Percentiles rank a stretch among this genome's conserved stretches.
phyloP scores from a whole-genome alignment of 805 yeast species.

The Saturnispora bothae region DNA sequence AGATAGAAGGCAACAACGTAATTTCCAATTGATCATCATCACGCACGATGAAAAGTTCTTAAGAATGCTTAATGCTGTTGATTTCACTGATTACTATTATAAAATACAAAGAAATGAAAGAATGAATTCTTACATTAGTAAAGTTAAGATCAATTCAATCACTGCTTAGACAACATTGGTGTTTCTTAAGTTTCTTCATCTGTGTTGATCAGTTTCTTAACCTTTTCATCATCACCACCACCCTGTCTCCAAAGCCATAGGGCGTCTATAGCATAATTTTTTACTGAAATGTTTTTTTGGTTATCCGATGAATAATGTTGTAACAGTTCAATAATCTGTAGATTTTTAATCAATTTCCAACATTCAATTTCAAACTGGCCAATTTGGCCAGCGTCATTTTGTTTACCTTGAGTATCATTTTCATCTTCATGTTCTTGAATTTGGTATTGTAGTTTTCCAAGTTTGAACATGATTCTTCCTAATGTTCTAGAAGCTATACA shows the following conservation, averaged over 20 bases:
- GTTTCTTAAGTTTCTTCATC: conserved; percentile 3
- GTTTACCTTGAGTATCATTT: conserved; percentile 28
- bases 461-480: conserved; percentile 77
- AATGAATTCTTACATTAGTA: conserved; percentile 63
- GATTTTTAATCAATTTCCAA: conserved; percentile 61
- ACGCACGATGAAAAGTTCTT: conserved; percentile 94
- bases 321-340: conserved; percentile 54
- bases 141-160: conserved; percentile 21
- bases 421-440: conserved; percentile 26
- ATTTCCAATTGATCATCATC: conserved; percentile 89
- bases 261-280: conserved; percentile 81
- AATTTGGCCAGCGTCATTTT: conserved; percentile 20
- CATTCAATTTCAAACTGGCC: conserved; percentile 41
- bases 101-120: conserved; percentile 70
- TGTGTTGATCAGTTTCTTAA: conserved; percentile 9
- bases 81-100: conserved; percentile 81
- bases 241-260: conserved; percentile 76
- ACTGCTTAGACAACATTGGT: conserved; percentile 5
- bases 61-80: conserved; percentile 72
- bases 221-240: conserved; percentile 30
- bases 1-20: conserved; percentile 63
- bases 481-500: conserved; percentile 76
- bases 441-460: conserved; percentile 50
- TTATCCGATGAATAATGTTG: conserved; percentile 59
- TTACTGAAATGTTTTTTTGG: conserved; percentile 54